Base-by-base conservation (phyloP, 805 yeast species). In the Suhomyces emberorum region DNA sequence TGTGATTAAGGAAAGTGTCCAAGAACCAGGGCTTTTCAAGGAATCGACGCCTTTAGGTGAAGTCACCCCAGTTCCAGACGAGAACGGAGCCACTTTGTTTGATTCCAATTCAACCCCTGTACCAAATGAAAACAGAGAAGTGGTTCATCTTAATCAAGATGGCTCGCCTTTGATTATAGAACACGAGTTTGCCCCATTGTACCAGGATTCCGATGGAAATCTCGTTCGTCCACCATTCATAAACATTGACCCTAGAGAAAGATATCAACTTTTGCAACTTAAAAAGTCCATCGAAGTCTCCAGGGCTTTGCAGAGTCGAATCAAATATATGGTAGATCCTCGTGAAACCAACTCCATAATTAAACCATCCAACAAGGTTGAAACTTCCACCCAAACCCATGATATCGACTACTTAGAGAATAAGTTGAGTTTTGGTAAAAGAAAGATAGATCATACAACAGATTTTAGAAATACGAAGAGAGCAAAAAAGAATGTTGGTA, bases 151-250 rank as follows among this genome's bases (percentile, higher is more conserved):
- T 7, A 28, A 32, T 16, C 23, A 17, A 15, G 27, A 28, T 19
- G 24, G 16, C 9, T 10, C 23, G 5, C 56, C 56, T 2, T 22
- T 51, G 3, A 37, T 52, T 6, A 42, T 56, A n/a, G 64, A 60
- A 27, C 59, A 55, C 25, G 66, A 59, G 22, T 57, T 54, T 42
- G 62, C 65, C 2, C 61, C 65, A 4, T 38, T 57, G 17, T 66
- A 67, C 41, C 45, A 52, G 9, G 72, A 69, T 38, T 57, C 51
- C 5, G 52, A 59, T 1, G 72, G 72, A 8, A 59, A 63, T 29
- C 43, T 63, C 32, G 66, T 61, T 3, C 52, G 74, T 30, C 74
- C 74, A 0, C 72, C 73, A 4, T 65, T 69, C 43, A 68, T 69
- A 27, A 65, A 64, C 30, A 52, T 67, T 30, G 72, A 66, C 38